Conservation (phyloP, 768 basidiomycete species). For the Tulasnella sp. region DNA sequence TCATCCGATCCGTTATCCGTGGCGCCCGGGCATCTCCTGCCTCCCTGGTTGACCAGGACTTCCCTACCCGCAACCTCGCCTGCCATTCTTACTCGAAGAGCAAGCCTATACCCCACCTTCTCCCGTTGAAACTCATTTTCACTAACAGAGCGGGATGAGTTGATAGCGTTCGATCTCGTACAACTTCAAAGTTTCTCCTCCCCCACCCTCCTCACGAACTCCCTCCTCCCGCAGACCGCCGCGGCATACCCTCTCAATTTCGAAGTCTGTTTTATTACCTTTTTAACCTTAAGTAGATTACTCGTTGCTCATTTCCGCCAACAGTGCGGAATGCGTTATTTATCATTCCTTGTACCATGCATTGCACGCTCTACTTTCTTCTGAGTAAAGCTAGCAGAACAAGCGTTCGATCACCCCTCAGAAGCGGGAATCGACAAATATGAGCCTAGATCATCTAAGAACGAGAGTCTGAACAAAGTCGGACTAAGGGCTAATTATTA, state of each 20-base stretch:
- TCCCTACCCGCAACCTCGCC: background rate
- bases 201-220: background rate
- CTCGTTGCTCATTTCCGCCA: background rate
- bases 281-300: background rate
- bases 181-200: slow-evolving; percentile 6
- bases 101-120: slow-evolving; percentile 9
- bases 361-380: no score
- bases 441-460: no score
- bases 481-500: no score
- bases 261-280: slow-evolving; percentile 10
- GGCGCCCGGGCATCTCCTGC: slow-evolving; percentile 2
- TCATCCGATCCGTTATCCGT: slow-evolving; percentile 14
- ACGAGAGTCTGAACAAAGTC: no score
- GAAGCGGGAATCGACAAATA: no score
- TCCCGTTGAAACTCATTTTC: slow-evolving; percentile 1
- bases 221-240: slow-evolving; percentile 3
- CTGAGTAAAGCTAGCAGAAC: no score
- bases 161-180: slow-evolving; percentile 8
- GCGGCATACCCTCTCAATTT: slow-evolving; percentile 6
- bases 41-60: background rate
- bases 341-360: no score
- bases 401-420: no score
- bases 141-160: background rate
- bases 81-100: slow-evolving; percentile 9
- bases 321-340: no score